Percentiles rank a stretch among this genome's conserved stretches.
These are phyloP conservation scores for Ophiostoma fasciatum DNA, from an alignment of 2,329 filamentous ascomycete genomes.

Conservation along the genomic window DNA sequence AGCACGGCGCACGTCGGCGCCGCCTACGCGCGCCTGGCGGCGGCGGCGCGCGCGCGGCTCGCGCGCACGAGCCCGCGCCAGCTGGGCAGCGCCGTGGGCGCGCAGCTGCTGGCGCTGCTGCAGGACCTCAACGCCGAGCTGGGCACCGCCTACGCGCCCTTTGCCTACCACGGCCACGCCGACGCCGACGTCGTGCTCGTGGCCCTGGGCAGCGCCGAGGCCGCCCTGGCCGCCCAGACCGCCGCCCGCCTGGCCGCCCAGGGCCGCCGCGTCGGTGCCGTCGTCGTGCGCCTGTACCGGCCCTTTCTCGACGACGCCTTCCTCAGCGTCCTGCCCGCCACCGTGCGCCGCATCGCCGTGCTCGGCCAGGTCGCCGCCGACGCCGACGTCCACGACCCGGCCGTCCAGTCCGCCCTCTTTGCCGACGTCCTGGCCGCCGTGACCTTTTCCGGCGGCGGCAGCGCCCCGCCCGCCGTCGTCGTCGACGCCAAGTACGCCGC, in stretches of 20 bases:
- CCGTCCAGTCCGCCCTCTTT: slow-evolving; percentile 73
- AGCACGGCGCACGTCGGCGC: slow-evolving; percentile 47
- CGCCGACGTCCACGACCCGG: slow-evolving; percentile 56
- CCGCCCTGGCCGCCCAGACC: slow-evolving; percentile 72
- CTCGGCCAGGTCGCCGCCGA: slow-evolving; percentile 76
- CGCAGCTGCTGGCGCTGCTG: slow-evolving; percentile 52
- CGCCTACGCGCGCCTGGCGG: slow-evolving; percentile 45
- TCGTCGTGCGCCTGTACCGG: slow-evolving; percentile 87
- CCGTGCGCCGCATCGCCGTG: slow-evolving; percentile 62
- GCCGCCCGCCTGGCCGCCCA: slow-evolving; percentile 55
- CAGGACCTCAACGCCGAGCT: slow-evolving; percentile 76
- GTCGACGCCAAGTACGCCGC: slow-evolving; percentile 85
- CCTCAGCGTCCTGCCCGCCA: slow-evolving; percentile 62
- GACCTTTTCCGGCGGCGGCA: slow-evolving; percentile 54
- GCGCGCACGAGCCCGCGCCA: no score
- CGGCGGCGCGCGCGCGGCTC: neutral
- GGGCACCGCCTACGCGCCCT: slow-evolving; percentile 81
- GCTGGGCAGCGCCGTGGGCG: slow-evolving; percentile 32
- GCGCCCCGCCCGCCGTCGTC: slow-evolving; percentile 47
- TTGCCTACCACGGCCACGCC: slow-evolving; percentile 83
- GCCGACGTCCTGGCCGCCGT: slow-evolving; percentile 80
- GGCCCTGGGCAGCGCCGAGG: slow-evolving; percentile 83
- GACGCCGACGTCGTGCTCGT: slow-evolving; percentile 72
- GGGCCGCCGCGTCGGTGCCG: slow-evolving; percentile 66
- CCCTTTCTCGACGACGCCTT: slow-evolving; percentile 94